Conservation (phyloP, 2,329 filamentous ascomycete genomes). For the Penicillium sp. region DNA sequence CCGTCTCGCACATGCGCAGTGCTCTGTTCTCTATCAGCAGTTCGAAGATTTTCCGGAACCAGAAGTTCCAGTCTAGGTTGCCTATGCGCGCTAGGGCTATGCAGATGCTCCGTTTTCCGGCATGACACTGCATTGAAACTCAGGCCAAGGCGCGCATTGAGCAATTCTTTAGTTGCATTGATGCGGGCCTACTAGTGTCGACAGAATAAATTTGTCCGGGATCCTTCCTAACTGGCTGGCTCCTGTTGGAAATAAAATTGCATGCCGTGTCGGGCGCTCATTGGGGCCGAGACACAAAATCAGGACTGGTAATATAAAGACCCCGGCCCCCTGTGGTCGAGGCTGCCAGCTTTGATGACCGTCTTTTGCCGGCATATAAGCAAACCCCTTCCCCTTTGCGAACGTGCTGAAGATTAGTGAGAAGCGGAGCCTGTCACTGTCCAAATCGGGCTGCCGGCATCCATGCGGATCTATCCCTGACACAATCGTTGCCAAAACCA, state of each 20-base stretch:
- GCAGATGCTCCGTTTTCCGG: slow-evolving; percentile 10
- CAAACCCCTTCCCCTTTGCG: background rate
- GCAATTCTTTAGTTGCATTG: background rate
- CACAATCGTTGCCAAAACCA: background rate
- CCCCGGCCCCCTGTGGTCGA: background rate
- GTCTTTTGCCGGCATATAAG: slow-evolving; percentile 3
- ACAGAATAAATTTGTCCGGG: background rate
- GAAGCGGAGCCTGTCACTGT: slow-evolving; percentile 9
- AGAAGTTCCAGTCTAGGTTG: slow-evolving; percentile 13
- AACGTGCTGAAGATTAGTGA: slow-evolving; percentile 18
- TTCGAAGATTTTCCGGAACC: slow-evolving; percentile 13
- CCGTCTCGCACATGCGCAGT: slow-evolving; percentile 13
- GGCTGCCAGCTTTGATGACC: background rate
- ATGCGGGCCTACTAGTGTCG: background rate
- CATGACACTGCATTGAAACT: slow-evolving; percentile 8
- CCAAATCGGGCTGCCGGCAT: slow-evolving; percentile 20
- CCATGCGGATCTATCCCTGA: slow-evolving; percentile 17
- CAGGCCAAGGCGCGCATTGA: slow-evolving; percentile 10
- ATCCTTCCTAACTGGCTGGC: slow-evolving; percentile 6
- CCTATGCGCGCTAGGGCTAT: slow-evolving; percentile 11
- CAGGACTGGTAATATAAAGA: slow-evolving; percentile 3
- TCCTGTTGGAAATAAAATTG: slow-evolving; percentile 7
- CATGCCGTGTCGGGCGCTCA: slow-evolving; percentile 21
- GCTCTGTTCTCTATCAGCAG: background rate
- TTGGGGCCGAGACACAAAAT: slow-evolving; percentile 12